A percentile compares a stretch with the other conserved stretches of the same genome.
phyloP scores from a whole-genome alignment of 306 rosid species.

The Sicyos baderoa region DNA sequence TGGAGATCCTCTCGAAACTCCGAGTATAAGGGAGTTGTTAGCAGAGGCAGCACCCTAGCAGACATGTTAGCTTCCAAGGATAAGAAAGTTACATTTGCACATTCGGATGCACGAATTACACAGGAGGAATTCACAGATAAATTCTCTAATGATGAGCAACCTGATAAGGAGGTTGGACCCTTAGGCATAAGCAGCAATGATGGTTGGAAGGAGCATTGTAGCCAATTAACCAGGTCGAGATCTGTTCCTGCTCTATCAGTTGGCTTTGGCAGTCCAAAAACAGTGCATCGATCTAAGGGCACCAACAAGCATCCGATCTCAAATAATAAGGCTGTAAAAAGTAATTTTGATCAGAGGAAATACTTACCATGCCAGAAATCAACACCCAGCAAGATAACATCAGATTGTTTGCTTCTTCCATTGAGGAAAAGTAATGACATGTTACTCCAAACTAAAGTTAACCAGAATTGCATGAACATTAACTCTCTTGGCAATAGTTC shows the following conservation, averaged over 20 bases:
- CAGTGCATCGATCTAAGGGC: conserved; percentile 29
- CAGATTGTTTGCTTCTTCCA: conserved; percentile 36
- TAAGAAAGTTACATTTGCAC: conserved; percentile 35
- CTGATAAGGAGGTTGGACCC: conserved; percentile 51
- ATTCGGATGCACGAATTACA: conserved; percentile 26
- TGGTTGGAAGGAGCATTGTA: conserved; percentile 74
- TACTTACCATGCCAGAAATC: conserved; percentile 27
- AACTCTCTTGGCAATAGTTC: conserved; percentile 23
- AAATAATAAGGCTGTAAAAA: conserved; percentile 28
- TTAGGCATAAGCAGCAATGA: conserved; percentile 93
- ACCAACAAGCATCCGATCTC: conserved; percentile 44
- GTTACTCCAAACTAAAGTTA: conserved; percentile 29
- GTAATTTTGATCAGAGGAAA: conserved; percentile 33
- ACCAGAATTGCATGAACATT: conserved; percentile 26
- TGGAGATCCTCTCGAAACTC: conserved; percentile 74
- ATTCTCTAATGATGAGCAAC: conserved; percentile 18
- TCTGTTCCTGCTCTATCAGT: conserved; percentile 74
- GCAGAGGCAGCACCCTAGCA: conserved; percentile 76
- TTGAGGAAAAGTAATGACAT: conserved; percentile 32
- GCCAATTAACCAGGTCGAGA: conserved; percentile 51
- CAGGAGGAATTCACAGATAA: conserved; percentile 24
- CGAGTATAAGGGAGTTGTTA: conserved; percentile 21
- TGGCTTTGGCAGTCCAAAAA: conserved; percentile 50
- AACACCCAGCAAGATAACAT: conserved; percentile 44
- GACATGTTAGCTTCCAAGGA: conserved; percentile 83